Evolutionary conservation across 202 grass and related monocot genomes (phyloP).

Genomic region (Elaeis oleifera): DNA sequence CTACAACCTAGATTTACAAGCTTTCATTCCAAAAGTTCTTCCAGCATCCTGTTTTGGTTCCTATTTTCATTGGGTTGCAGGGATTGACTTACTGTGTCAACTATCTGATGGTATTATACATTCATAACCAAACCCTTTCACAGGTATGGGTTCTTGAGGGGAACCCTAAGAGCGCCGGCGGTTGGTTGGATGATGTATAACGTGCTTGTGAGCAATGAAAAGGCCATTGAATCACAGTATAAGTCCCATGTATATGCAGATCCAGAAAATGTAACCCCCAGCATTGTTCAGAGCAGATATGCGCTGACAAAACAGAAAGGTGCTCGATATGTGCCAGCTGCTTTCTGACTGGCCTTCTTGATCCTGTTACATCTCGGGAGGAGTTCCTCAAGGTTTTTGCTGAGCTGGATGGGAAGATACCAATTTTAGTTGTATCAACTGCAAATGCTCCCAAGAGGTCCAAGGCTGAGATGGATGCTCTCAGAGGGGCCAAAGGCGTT

Average conservation of each 20-base stretch:
- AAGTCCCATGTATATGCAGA: conserved; percentile 89
- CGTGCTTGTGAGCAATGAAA: conserved; percentile 86
- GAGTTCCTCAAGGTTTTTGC: conserved; percentile 69
- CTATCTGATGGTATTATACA: neutral
- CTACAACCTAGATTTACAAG: no score
- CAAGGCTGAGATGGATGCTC: conserved; percentile 81
- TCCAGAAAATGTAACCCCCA: conserved; percentile 61
- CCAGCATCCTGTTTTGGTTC: no score
- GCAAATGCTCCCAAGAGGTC: conserved; percentile 68
- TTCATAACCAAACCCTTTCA: neutral
- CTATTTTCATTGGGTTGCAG: no score
- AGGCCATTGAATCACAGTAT: conserved; percentile 91
- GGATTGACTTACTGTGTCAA: neutral
- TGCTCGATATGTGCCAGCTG: conserved; percentile 68
- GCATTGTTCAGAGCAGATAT: conserved; percentile 68
- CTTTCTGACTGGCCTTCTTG: conserved; percentile 79
- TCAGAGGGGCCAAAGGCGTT: conserved; percentile 63
- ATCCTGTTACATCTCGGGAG: conserved; percentile 72
- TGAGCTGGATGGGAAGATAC: conserved; percentile 48
- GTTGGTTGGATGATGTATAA: conserved; percentile 97
- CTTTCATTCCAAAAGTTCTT: no score
- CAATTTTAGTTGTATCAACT: conserved; percentile 49
- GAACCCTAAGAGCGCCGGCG: conserved; percentile 70
- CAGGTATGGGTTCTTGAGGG: conserved; percentile 76
- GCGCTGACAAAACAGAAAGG: conserved; percentile 77